Percentiles rank a stretch among this genome's conserved stretches.
phyloP scores from a whole-genome alignment of 495 filamentous ascomycete species.

The Tirmania nivea region DNA sequence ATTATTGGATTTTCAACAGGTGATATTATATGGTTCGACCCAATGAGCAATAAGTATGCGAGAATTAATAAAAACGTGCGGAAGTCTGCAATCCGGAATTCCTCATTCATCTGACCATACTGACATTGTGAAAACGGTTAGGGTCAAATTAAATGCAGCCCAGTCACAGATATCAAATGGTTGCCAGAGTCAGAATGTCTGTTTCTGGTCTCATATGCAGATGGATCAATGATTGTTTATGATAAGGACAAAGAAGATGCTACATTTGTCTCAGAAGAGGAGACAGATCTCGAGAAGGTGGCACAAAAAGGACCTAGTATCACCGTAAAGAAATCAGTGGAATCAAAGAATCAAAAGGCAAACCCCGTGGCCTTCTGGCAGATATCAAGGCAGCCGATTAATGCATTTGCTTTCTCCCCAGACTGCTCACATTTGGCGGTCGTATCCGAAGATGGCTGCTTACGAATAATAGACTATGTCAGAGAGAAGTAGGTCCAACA shows the following conservation, averaged over 20 bases:
- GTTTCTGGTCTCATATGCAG: conserved; percentile 81
- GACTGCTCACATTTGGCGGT: conserved; percentile 73
- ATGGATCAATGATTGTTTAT: conserved; percentile 84
- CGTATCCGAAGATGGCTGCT: conserved; percentile 73
- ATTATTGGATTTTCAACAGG: conserved; percentile 89
- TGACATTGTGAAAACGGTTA: conserved; percentile 11
- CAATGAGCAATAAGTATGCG: conserved; percentile 85
- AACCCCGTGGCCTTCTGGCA: conserved; percentile 89
- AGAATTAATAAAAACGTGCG: conserved; percentile 84
- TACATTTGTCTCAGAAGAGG: conserved; percentile 35
- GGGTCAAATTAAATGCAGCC: conserved; percentile 67
- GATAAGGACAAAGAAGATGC: conserved; percentile 98
- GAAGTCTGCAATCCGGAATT: too few species aligned
- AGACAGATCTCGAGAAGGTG: conserved; percentile 10
- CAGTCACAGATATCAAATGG: conserved; percentile 77
- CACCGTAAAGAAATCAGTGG: conserved; percentile 57
- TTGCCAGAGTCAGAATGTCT: conserved; percentile 83
- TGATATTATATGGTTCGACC: conserved; percentile 98
- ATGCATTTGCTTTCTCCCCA: conserved; percentile 73
- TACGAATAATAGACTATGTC: conserved; percentile 77
- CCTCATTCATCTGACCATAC: background rate
- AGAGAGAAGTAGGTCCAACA: conserved; percentile 51
- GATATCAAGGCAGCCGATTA: conserved; percentile 67
- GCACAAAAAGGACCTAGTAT: conserved; percentile 6
- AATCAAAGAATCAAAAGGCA: conserved; percentile 75